Evolutionary conservation across 768 basidiomycete species (phyloP).

Genomic region (Pleurotus salmoneostramineus): DNA sequence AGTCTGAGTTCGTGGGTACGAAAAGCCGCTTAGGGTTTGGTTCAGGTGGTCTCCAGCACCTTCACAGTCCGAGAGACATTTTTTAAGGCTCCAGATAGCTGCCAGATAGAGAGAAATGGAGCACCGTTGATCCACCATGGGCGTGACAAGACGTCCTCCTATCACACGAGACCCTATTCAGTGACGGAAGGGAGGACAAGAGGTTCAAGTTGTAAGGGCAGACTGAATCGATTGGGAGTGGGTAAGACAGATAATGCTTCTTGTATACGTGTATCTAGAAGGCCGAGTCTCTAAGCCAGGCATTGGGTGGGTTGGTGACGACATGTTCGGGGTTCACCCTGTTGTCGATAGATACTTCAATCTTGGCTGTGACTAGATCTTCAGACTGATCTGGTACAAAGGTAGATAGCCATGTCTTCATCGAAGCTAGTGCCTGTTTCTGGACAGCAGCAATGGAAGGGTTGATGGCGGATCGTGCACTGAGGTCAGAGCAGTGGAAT

Average conservation of each 20-base stretch:
- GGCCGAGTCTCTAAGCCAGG: conserved; percentile 22
- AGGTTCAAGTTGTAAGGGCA: neutral
- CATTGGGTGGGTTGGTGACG: conserved; percentile 26
- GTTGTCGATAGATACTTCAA: conserved; percentile 12
- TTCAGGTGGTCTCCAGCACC: neutral
- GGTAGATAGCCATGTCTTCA: conserved; percentile 48
- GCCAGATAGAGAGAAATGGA: neutral
- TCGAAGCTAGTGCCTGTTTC: conserved; percentile 41
- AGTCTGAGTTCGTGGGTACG: neutral
- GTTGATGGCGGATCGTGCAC: conserved; percentile 34
- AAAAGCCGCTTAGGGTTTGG: neutral
- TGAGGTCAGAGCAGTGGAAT: conserved; percentile 66
- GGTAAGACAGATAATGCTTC: neutral
- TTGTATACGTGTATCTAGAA: too few species aligned
- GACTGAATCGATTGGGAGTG: neutral
- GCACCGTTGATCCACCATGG: neutral
- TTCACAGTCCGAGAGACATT: neutral
- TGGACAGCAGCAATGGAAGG: conserved; percentile 52
- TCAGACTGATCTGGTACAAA: conserved; percentile 17
- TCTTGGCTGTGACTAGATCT: conserved; percentile 5
- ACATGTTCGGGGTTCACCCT: conserved; percentile 6
- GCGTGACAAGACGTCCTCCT: too few species aligned
- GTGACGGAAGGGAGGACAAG: neutral
- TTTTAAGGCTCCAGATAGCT: neutral
- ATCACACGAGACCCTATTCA: too few species aligned